Evolutionary conservation across 176 grass and related monocot species (phyloP).

Genomic region (Saccharum officinarum): DNA sequence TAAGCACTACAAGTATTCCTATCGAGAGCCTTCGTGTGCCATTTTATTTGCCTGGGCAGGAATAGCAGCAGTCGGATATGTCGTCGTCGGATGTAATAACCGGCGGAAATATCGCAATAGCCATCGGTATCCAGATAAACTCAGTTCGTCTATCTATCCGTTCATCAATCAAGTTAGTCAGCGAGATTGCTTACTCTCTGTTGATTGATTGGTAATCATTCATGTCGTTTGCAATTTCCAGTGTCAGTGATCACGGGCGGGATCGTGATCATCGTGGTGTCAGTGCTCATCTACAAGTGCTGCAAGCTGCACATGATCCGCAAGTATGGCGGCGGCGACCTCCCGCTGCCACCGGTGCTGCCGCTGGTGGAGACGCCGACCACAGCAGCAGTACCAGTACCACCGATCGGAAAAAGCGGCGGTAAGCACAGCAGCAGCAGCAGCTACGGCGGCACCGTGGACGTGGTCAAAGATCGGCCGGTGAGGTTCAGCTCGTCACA

Average conservation of each 20-base stretch:
- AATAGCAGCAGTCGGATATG: background rate
- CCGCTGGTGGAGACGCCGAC: background rate
- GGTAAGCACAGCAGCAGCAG: background rate
- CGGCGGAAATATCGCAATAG: background rate
- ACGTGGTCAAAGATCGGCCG: conserved; percentile 31
- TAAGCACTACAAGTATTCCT: no score
- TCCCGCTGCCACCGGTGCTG: background rate
- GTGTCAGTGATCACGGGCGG: conserved; percentile 20
- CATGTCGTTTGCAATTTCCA: background rate
- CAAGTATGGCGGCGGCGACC: background rate
- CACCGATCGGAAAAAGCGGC: background rate
- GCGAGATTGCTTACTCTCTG: background rate
- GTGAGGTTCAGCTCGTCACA: conserved; percentile 18
- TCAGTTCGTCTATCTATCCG: background rate
- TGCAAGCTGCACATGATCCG: background rate
- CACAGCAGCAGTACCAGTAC: background rate
- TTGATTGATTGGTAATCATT: background rate
- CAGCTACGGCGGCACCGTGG: background rate
- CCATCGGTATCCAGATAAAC: background rate
- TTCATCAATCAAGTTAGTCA: background rate
- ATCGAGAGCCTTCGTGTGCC: background rate
- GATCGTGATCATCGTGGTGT: background rate
- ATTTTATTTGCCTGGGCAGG: background rate
- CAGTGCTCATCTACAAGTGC: conserved; percentile 31
- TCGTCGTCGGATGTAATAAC: background rate